Evolutionary conservation across 2,329 filamentous ascomycete species (phyloP).

Genomic region (Decorospora gaudefroyi): DNA sequence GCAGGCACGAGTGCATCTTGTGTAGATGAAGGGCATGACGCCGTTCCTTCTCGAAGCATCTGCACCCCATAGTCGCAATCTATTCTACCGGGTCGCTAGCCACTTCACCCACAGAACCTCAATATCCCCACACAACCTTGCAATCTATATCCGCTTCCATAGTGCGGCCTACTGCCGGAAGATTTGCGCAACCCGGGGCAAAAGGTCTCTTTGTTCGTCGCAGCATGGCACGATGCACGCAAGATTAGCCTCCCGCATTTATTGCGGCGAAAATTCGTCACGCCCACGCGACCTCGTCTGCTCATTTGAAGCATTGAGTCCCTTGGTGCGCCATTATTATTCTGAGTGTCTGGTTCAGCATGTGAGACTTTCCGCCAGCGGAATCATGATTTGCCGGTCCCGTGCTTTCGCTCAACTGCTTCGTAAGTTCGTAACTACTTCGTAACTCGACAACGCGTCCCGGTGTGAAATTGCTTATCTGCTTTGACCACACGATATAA

Average conservation of each 20-base stretch:
- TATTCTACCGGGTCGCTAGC: constrained; percentile 33
- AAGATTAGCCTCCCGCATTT: constrained; percentile 22
- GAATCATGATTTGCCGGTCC: constrained; percentile 13
- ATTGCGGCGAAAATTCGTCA: constrained; percentile 23
- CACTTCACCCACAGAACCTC: constrained; percentile 24
- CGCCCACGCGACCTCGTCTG: constrained; percentile 26
- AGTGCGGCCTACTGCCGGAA: constrained; percentile 36
- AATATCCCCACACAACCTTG: constrained; percentile 39
- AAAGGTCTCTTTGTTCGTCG: constrained; percentile 25
- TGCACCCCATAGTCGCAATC: constrained; percentile 42
- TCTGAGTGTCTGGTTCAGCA: constrained; percentile 4
- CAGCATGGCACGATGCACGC: constrained; percentile 28
- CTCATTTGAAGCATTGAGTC: constrained; percentile 23
- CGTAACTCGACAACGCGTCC: constrained; percentile 13
- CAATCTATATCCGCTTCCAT: constrained; percentile 34
- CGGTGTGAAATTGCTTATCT: constrained; percentile 16
- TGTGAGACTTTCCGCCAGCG: constrained; percentile 10
- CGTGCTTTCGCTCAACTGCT: constrained; percentile 4
- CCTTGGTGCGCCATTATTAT: constrained; percentile 17
- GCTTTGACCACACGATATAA: constrained; percentile 8
- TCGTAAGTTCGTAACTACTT: background rate
- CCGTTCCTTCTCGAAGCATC: constrained; percentile 36
- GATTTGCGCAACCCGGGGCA: constrained; percentile 42
- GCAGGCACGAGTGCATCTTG: constrained; percentile 2
- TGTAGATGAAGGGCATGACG: constrained; percentile 22